Conservation (phyloP, 176 grass and related monocot genomes). For the Triticum monococcum region DNA sequence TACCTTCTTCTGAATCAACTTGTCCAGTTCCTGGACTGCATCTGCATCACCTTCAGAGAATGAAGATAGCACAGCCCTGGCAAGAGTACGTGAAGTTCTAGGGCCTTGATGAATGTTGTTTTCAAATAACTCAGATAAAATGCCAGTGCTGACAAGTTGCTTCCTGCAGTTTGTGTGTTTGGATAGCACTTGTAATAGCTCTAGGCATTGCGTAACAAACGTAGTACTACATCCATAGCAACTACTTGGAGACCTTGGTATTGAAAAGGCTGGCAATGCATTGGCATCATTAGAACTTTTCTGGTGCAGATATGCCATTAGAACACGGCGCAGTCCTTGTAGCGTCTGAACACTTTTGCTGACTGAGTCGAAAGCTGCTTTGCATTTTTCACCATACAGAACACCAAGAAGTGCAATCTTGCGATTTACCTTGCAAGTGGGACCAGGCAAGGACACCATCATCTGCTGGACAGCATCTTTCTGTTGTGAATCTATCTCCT, state of each 20-base stretch:
- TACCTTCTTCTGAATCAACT: conserved; percentile 92
- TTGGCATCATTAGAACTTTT: conserved; percentile 64
- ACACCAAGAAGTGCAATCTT: conserved; percentile 98
- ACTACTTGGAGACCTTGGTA: conserved; percentile 80
- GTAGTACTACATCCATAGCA: conserved; percentile 93
- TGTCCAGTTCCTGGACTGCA: conserved; percentile 82
- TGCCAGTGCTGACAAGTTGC: conserved; percentile 74
- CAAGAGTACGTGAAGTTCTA: conserved; percentile 66
- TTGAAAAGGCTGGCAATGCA: conserved; percentile 50
- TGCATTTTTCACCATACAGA: conserved; percentile 98
- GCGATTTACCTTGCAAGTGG: conserved; percentile 92
- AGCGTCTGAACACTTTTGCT: conserved; percentile 97
- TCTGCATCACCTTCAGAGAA: conserved; percentile 92
- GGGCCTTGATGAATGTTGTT: conserved; percentile 96
- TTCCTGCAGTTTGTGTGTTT: conserved; percentile 87
- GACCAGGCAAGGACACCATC: conserved; percentile 98
- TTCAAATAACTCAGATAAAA: conserved; percentile 94
- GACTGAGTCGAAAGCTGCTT: conserved; percentile 97
- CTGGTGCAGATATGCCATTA: conserved; percentile 88
- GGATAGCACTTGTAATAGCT: conserved; percentile 89
- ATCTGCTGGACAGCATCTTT: conserved; percentile 99
- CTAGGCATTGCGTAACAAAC: conserved; percentile 90
- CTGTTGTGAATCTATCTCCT: conserved; percentile 92
- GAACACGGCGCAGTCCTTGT: conserved; percentile 81
- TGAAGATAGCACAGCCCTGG: conserved; percentile 81